Evolutionary conservation across 495 filamentous ascomycete genomes (phyloP).

Genomic region (Hypoxylon fuscum): DNA sequence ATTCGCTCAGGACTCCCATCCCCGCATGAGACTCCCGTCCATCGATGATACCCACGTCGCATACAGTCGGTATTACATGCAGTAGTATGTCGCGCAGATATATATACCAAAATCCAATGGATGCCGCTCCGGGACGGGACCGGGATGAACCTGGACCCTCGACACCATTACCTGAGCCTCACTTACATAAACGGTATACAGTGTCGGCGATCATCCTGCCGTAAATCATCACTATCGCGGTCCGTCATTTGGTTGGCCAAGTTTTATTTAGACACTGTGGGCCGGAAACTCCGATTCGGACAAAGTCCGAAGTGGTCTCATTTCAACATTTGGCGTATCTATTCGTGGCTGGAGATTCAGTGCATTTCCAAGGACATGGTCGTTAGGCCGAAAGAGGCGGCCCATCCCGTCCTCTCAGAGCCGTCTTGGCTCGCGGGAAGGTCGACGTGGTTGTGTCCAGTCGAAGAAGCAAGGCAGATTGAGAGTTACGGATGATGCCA

Average conservation of each 20-base stretch:
- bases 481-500: too few species aligned
- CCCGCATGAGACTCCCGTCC: background rate
- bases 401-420: too few species aligned
- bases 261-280: background rate
- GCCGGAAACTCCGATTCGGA: background rate
- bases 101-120: background rate
- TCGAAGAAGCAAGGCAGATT: too few species aligned
- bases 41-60: background rate
- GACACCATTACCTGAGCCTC: background rate
- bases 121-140: background rate
- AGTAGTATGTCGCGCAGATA: background rate
- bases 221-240: background rate
- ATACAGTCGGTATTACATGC: background rate
- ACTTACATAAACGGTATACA: background rate
- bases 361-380: too few species aligned
- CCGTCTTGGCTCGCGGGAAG: too few species aligned
- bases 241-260: background rate
- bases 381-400: too few species aligned
- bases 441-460: too few species aligned
- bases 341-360: too few species aligned
- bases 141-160: background rate
- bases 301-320: too few species aligned
- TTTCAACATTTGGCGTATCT: too few species aligned
- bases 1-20: background rate
- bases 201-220: background rate